These are phyloP conservation scores for Scopulariopsis brevicaulis DNA, from an alignment of 2,329 filamentous ascomycete species.

Conservation along the genomic window DNA sequence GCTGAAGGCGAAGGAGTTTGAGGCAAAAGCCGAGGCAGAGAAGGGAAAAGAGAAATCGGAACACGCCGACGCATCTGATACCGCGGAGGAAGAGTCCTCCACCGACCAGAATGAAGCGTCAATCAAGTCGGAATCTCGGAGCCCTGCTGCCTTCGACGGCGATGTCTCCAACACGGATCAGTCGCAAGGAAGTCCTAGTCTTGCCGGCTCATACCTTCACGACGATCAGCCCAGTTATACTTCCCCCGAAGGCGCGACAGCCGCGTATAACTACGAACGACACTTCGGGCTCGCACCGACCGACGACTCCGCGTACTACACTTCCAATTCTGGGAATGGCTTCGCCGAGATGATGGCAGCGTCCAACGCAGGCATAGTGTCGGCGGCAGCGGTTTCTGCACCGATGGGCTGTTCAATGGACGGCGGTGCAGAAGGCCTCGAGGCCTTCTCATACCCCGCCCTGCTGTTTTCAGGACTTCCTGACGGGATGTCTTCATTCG, in stretches of 20 bases:
- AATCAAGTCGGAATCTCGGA: constrained; percentile 1
- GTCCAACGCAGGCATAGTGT: not conserved
- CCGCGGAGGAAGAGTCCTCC: not conserved
- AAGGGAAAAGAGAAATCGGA: not conserved
- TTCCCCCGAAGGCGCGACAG: not conserved
- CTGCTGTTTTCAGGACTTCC: not conserved
- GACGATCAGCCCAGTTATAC: not conserved
- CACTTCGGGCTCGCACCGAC: not conserved
- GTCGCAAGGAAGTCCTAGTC: not conserved
- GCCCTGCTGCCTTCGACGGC: not conserved
- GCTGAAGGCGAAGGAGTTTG: constrained; percentile 38
- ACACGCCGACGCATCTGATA: not conserved
- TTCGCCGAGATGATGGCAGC: not conserved
- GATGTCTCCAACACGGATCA: not conserved
- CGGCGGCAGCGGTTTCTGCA: not conserved
- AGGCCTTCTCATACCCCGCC: not conserved
- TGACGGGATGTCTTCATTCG: not conserved
- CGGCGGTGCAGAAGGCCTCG: not conserved
- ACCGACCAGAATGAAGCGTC: not conserved
- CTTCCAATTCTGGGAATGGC: not conserved
- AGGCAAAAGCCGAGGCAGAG: constrained; percentile 1
- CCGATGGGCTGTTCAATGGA: not conserved
- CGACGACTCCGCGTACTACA: not conserved
- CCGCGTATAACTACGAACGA: not conserved
- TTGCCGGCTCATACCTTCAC: not conserved